A percentile compares a stretch with the other conserved stretches of the same genome.
These are phyloP conservation scores for Kodamaea sp. DNA, from an alignment of 1,139 yeast species.

Conservation along the genomic window DNA sequence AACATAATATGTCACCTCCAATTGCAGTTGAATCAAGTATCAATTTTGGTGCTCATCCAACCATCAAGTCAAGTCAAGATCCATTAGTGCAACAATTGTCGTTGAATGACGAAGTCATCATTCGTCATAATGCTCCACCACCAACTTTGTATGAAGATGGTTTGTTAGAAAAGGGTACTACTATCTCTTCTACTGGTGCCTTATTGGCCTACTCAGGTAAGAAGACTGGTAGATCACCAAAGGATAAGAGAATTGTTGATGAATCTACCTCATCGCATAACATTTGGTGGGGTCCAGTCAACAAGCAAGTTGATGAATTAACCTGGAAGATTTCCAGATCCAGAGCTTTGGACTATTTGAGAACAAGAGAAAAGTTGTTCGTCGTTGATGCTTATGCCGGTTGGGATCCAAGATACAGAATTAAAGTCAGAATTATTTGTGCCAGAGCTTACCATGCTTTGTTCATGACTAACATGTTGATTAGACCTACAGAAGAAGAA, in stretches of 20 bases:
- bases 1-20: conserved; percentile 41
- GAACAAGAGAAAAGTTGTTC: conserved; percentile 92
- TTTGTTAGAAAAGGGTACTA: conserved; percentile 83
- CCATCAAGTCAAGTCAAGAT: conserved; percentile 40
- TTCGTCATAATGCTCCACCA: conserved; percentile 88
- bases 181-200: conserved; percentile 92
- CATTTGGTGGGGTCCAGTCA: conserved; percentile 99
- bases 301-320: conserved; percentile 88
- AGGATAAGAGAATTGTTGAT: conserved; percentile 96
- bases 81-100: conserved; percentile 44
- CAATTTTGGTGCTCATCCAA: conserved; percentile 42
- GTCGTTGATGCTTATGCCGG: conserved; percentile 98
- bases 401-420: conserved; percentile 98
- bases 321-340: conserved; percentile 96
- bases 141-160: conserved; percentile 96
- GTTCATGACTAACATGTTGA: conserved; percentile 97
- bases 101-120: conserved; percentile 46
- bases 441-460: conserved; percentile 98
- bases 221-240: conserved; percentile 98
- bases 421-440: conserved; percentile 94
- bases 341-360: conserved; percentile 93
- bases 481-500: conserved; percentile 91
- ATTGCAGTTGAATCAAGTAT: conserved; percentile 47
- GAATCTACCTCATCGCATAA: conserved; percentile 80
- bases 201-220: conserved; percentile 93